Evolutionary conservation across 768 basidiomycete genomes (phyloP), one percentile per base, ranked within the genome.

Genomic region (Rhodotorula kratochvilovae): DNA sequence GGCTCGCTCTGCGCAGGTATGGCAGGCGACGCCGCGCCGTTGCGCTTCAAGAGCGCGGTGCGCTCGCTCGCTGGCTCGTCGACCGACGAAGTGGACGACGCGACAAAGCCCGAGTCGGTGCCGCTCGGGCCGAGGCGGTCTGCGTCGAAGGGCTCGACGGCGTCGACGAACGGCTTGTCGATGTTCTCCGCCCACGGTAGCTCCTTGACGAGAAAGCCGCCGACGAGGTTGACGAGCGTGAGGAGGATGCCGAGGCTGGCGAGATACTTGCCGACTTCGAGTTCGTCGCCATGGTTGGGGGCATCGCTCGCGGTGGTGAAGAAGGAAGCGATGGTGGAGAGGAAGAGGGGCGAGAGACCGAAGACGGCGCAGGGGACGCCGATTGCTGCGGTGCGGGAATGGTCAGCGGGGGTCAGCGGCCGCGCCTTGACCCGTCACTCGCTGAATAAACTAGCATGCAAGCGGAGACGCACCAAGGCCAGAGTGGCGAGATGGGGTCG

Each of bases 261-360:
- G 23, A 78, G 71, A 60, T 70, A 73, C 2, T 39, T n/a, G 11
- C 61, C 67, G 13, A 71, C 71, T 45, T 78, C 72, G 53, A 78
- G 71, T 4, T 71, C 71, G 17, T 33, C 33, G 46, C 54, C 1
- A 46, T 42, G n/a, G 33, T 39, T 16, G 66, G 39, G 39, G 39
- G 39, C 39, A 13, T 54, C 35, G 12, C 43, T 56, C 6, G 64
- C n/a, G 11, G 65, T 68, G 45, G 69, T 74, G 65, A 71, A 74
- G 55, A 62, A 66, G 11, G 66, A 62, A 19, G 74, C 75, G 50
- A 77, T 63, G 36, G 68, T 35, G 5, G 73, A 73, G 16, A 78
- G 74, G 61, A 76, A 71, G 11, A 78, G 69, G 5, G 77, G 77
- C 5, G 71, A 73, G 27, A 76, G 65, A 11, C 77, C 77, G 39